Evolutionary conservation across 306 rosid genomes (phyloP).

Genomic region (Dryas octopetala): DNA sequence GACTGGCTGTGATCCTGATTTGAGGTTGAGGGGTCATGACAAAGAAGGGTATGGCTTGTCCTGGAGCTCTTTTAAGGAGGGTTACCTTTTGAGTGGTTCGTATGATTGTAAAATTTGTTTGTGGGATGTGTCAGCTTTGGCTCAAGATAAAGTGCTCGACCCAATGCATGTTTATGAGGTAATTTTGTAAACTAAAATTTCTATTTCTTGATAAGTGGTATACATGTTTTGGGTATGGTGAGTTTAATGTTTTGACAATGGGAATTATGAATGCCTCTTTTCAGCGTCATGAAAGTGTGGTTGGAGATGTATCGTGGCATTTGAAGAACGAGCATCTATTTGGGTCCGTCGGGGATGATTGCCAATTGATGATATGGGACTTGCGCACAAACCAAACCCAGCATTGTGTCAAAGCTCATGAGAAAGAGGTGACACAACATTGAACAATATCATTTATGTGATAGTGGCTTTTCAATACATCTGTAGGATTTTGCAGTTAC

Average conservation of each 20-base stretch:
- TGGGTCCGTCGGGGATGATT: constrained; percentile 92
- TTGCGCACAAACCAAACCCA: constrained; percentile 65
- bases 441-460: neutral
- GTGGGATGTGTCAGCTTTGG: constrained; percentile 73
- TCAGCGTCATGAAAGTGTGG: constrained; percentile 68
- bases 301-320: constrained; percentile 88
- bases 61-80: constrained; percentile 76
- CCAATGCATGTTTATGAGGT: constrained; percentile 76
- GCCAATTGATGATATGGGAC: constrained; percentile 83
- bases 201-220: neutral
- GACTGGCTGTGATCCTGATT: constrained; percentile 58
- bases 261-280: neutral
- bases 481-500: neutral
- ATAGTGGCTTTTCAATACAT: neutral
- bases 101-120: constrained; percentile 73
- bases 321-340: constrained; percentile 62
- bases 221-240: constrained; percentile 2
- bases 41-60: constrained; percentile 90
- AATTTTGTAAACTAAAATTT: constrained; percentile 14
- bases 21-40: constrained; percentile 90
- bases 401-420: constrained; percentile 71
- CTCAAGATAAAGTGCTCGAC: constrained; percentile 58
- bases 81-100: constrained; percentile 80
- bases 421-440: constrained; percentile 62
- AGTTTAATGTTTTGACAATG: constrained; percentile 2